Conservation (phyloP, 1,284 basidiomycete species). For the Clitocybe nebularis region DNA sequence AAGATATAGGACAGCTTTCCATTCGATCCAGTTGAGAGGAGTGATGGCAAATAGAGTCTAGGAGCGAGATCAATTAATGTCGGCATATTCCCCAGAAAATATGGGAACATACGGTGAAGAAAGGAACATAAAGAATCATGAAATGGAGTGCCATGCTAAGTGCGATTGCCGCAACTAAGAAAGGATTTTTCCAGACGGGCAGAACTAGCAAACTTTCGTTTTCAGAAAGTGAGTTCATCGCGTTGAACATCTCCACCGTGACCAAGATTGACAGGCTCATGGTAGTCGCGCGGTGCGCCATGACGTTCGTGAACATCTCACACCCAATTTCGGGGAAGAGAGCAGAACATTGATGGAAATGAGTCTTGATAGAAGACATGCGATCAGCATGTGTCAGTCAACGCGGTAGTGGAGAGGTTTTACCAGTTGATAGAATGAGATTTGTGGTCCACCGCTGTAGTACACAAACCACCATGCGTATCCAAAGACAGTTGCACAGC, state of each 20-base stretch:
- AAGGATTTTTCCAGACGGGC: slow-evolving; percentile 92
- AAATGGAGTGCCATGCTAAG: slow-evolving; percentile 92
- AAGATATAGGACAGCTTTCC: slow-evolving; percentile 91
- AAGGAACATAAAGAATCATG: slow-evolving; percentile 92
- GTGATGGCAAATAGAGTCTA: slow-evolving; percentile 89
- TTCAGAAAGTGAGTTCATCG: slow-evolving; percentile 98
- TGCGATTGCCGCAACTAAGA: slow-evolving; percentile 83
- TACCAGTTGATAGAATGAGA: slow-evolving; percentile 89
- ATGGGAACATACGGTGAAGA: slow-evolving; percentile 74
- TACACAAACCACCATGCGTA: slow-evolving; percentile 99
- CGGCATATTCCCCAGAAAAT: slow-evolving; percentile 2
- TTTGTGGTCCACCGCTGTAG: slow-evolving; percentile 88
- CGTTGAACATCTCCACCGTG: slow-evolving; percentile 98
- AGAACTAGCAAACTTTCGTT: slow-evolving; percentile 89
- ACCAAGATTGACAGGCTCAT: slow-evolving; percentile 95
- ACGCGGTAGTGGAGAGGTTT: slow-evolving; percentile 32
- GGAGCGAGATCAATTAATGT: slow-evolving; percentile 10
- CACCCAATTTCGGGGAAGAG: slow-evolving; percentile 90
- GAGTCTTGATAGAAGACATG: slow-evolving; percentile 57
- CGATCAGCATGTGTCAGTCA: slow-evolving; percentile 10
- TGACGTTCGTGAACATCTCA: slow-evolving; percentile 86
- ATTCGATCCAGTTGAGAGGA: slow-evolving; percentile 88
- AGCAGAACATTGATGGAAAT: slow-evolving; percentile 88
- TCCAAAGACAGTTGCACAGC: slow-evolving; percentile 91
- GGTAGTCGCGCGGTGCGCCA: slow-evolving; percentile 87